Evolutionary conservation across 2,329 filamentous ascomycete genomes (phyloP).

Genomic region (Xylaria sp.): DNA sequence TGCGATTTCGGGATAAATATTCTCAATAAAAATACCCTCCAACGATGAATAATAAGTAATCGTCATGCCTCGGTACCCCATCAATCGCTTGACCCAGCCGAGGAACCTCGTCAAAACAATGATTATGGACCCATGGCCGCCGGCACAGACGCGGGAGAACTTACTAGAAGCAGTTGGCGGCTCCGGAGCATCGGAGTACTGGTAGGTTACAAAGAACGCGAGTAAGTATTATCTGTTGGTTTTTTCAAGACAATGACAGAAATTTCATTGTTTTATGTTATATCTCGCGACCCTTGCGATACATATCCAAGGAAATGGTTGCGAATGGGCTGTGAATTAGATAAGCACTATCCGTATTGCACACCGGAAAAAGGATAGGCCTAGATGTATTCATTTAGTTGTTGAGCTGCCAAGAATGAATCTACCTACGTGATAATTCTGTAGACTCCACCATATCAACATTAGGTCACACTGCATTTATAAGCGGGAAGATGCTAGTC

Average conservation of each 20-base stretch:
- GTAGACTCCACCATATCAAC: background rate
- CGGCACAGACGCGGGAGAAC: slow-evolving; percentile 17
- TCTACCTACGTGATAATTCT: background rate
- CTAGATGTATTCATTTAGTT: too few relatives aligned
- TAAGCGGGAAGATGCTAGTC: slow-evolving; percentile 14
- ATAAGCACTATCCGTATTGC: too few relatives aligned
- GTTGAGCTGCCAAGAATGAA: too few relatives aligned
- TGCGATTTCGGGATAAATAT: background rate
- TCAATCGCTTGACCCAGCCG: background rate
- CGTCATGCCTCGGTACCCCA: slow-evolving; percentile 8
- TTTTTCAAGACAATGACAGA: too few relatives aligned
- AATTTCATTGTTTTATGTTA: too few relatives aligned
- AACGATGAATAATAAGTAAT: background rate
- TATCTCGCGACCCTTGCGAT: too few relatives aligned
- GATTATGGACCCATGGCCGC: background rate
- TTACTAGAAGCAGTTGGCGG: slow-evolving; percentile 28
- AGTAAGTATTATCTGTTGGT: too few relatives aligned
- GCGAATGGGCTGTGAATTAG: too few relatives aligned
- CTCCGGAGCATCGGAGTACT: slow-evolving; percentile 12
- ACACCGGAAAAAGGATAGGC: too few relatives aligned
- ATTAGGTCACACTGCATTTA: slow-evolving; percentile 19
- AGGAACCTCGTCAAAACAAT: background rate
- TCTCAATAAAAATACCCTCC: background rate
- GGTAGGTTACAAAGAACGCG: too few relatives aligned
- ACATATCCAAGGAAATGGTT: too few relatives aligned